Conservation (phyloP, 2,329 filamentous ascomycete genomes). For the Anisogramma anomala region DNA sequence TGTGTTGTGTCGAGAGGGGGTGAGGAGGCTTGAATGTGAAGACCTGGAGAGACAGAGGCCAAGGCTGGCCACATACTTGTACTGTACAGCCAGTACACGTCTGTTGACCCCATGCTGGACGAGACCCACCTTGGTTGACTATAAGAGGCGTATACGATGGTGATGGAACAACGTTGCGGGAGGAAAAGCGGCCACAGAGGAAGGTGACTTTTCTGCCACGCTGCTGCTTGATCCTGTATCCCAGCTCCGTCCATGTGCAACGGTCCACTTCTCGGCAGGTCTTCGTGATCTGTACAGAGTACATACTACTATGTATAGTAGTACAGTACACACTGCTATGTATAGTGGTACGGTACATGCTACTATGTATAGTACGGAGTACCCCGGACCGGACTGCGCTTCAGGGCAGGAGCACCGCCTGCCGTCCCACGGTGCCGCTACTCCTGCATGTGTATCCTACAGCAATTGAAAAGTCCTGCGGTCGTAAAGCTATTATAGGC, state of each 20-base stretch:
- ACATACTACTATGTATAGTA: too few relatives aligned
- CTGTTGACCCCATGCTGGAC: conserved; percentile 9
- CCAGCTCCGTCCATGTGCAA: too few relatives aligned
- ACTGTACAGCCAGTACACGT: conserved; percentile 3
- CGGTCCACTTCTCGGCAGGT: too few relatives aligned
- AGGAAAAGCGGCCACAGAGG: background rate
- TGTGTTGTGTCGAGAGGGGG: background rate
- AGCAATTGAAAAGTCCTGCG: too few relatives aligned
- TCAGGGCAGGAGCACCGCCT: conserved; percentile 11
- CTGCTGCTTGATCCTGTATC: background rate
- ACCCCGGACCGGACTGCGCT: conserved; percentile 7
- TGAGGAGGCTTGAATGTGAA: too few relatives aligned
- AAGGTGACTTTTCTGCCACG: background rate
- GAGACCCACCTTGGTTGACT: conserved; percentile 7
- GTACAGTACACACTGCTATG: too few relatives aligned
- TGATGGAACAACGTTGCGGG: background rate
- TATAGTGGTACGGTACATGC: too few relatives aligned
- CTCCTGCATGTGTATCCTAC: too few relatives aligned
- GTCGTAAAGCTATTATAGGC: too few relatives aligned
- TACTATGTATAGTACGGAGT: too few relatives aligned
- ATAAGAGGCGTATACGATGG: conserved; percentile 3
- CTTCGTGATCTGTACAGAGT: too few relatives aligned
- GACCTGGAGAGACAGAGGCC: conserved; percentile 1
- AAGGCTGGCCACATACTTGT: conserved; percentile 13
- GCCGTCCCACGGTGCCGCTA: too few relatives aligned